These are phyloP conservation scores for Parafenestella ontariensis DNA, from an alignment of 2,329 filamentous ascomycete genomes.

Conservation along the genomic window DNA sequence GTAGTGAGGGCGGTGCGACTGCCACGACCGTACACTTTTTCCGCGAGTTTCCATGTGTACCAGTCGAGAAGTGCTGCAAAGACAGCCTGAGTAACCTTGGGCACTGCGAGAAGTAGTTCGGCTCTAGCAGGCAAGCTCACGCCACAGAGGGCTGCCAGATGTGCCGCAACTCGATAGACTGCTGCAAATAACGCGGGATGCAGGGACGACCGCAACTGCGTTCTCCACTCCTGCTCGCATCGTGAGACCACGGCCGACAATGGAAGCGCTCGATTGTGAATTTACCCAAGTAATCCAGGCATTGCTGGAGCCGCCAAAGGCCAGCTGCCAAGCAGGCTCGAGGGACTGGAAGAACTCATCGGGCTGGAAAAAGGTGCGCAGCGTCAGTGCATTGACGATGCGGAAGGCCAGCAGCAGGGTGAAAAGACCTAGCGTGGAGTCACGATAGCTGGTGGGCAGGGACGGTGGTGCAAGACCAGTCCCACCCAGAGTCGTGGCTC, in stretches of 20 bases:
- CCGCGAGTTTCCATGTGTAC: constrained; percentile 84
- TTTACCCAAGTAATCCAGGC: constrained; percentile 96
- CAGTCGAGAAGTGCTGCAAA: constrained; percentile 82
- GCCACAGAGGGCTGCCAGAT: constrained; percentile 62
- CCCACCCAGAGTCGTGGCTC: constrained; percentile 37
- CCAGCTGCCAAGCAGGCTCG: constrained; percentile 90
- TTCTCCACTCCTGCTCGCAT: constrained; percentile 80
- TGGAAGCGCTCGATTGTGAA: constrained; percentile 11
- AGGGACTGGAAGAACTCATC: constrained; percentile 97
- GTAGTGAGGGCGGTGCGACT: constrained; percentile 71
- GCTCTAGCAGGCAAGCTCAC: constrained; percentile 66
- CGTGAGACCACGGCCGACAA: constrained; percentile 35
- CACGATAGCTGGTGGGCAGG: constrained; percentile 39
- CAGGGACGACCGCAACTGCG: constrained; percentile 85
- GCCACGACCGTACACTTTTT: constrained; percentile 71
- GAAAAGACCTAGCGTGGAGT: constrained; percentile 37
- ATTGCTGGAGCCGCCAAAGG: constrained; percentile 77
- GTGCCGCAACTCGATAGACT: constrained; percentile 71
- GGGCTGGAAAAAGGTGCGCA: constrained; percentile 94
- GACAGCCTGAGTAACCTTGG: constrained; percentile 77
- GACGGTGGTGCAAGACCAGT: constrained; percentile 29
- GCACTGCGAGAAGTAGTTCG: constrained; percentile 72
- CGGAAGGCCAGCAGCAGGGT: constrained; percentile 69
- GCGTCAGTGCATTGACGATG: constrained; percentile 76
- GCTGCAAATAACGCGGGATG: constrained; percentile 87